Evolutionary conservation across 805 yeast genomes (phyloP), one percentile per base, ranked within the genome.

Genomic region (Candida ficus): DNA sequence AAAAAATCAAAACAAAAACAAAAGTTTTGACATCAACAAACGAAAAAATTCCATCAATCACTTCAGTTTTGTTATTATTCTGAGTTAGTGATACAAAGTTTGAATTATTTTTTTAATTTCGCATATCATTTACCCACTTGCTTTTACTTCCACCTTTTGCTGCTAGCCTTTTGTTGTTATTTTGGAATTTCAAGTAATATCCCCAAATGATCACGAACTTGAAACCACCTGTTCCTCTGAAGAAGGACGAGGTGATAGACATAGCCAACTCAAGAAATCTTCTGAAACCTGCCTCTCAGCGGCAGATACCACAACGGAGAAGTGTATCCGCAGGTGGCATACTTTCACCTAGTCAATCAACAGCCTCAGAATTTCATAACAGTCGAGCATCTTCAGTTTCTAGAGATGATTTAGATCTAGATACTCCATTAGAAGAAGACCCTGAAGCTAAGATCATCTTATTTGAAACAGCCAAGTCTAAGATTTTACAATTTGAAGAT

Each of bases 401-500:
- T 9, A 17, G 20, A 5, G 26, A 35, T 10, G 36, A 30, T n/a
- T 8, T 28, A 8, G 26, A 26, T 14, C 4, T 19, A 14, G 41
- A 33, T 6, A 12, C 21, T 11, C 19, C 9, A n/a, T 17, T 22
- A 11, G 39, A 35, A 11, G 39, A 35, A 2, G 49, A 44, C 14
- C 44, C 45, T 2, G 51, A 48, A 12, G 53, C 45, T 7, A 52
- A 42, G 22, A 40, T 39, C 0, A 40, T 50, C 1, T 38, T 56
- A 22, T 56, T 56, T 34, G 34, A 46, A 27, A 45, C 33, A 13
- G 38, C 45, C 2, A 50, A 39, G n/a, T 51, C 59, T 4, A 57
- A 46, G 28, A 52, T 56, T 0, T 40, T 47, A 19, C 37, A 50
- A 8, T 56, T 56, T 44, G 59, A 56, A 39, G 53, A 54, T 10